Percentiles rank a stretch among this genome's conserved stretches.
These are phyloP conservation scores for Phtheirospermum japonicum DNA, from an alignment of 257 asterid species.

Conservation along the genomic window DNA sequence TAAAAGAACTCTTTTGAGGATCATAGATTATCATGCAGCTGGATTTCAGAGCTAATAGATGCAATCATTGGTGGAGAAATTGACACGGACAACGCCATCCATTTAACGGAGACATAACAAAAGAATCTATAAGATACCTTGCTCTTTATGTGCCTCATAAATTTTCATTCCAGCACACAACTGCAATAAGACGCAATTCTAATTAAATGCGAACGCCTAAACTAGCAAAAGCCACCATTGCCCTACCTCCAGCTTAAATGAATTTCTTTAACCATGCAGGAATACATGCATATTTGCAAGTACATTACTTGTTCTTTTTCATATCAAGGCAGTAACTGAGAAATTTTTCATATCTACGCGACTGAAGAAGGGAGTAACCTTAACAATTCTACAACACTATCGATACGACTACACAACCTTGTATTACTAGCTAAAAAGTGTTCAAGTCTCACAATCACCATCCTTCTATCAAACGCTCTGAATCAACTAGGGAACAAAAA, in stretches of 20 bases:
- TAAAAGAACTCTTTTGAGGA: neutral
- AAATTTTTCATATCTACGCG: too few species aligned
- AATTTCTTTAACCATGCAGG: neutral
- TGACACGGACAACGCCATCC: neutral
- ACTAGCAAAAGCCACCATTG: neutral
- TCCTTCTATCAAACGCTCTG: neutral
- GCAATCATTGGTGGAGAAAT: neutral
- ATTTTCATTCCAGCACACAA: neutral
- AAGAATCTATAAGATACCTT: neutral
- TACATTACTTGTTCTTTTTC: neutral
- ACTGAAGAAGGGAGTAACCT: neutral
- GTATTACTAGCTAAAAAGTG: neutral
- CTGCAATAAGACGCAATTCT: neutral
- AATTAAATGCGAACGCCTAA: neutral
- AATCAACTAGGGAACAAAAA: neutral
- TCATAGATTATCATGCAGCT: neutral
- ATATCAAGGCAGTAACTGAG: neutral
- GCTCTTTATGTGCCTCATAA: neutral
- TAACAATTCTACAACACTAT: neutral
- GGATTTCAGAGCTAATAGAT: neutral
- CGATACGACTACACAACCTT: too few species aligned
- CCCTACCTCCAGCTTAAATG: slow-evolving; percentile 4
- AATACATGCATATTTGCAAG: neutral
- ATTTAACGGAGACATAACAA: neutral
- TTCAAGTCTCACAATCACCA: neutral